phyloP scores from a whole-genome alignment of 140 eudicot genomes.

The Anethum foeniculum region DNA sequence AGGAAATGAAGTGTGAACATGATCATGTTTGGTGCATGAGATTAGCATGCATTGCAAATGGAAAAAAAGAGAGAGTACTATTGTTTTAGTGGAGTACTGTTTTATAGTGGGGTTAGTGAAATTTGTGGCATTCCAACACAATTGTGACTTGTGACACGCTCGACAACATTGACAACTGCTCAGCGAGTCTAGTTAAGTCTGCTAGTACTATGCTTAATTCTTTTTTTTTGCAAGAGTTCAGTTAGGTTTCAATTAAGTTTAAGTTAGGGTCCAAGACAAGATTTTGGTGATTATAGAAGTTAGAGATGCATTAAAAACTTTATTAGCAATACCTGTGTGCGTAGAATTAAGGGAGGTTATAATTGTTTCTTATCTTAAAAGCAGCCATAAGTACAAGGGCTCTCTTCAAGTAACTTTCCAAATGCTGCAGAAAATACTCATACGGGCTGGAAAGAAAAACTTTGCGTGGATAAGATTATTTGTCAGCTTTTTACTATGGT shows the following conservation, averaged over 20 bases:
- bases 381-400: neutral
- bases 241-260: neutral
- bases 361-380: neutral
- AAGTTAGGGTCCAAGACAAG: neutral
- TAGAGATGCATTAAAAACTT: neutral
- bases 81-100: neutral
- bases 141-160: neutral
- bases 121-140: neutral
- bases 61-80: neutral
- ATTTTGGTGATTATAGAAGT: neutral
- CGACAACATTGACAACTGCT: neutral
- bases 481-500: slow-evolving; percentile 2
- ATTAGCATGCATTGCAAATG: neutral
- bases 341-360: neutral
- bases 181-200: neutral
- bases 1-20: neutral
- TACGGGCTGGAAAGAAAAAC: neutral
- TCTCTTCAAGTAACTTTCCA: neutral
- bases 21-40: slow-evolving; percentile 1
- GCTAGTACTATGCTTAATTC: no score
- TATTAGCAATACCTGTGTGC: neutral
- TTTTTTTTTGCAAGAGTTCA: neutral
- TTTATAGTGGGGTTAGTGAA: neutral
- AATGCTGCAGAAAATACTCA: neutral
- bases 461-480: slow-evolving; percentile 2